Conservation (phyloP, 208 protist genomes). For the Leishmania tarentolae region DNA sequence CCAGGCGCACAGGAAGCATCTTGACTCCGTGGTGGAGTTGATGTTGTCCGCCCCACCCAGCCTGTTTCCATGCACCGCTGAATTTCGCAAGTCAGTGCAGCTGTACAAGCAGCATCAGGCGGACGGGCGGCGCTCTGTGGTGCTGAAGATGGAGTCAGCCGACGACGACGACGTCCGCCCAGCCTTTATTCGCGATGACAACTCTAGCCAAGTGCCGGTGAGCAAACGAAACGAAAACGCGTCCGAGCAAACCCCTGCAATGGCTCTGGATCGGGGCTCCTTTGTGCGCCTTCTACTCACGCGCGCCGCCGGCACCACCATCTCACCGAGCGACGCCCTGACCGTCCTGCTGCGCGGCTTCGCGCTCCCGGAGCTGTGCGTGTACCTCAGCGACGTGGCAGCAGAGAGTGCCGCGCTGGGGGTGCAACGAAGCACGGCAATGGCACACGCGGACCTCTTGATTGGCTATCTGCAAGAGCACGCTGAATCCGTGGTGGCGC, state of each 20-base stretch:
- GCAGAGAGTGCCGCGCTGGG: slow-evolving; percentile 56
- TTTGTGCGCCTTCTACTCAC: slow-evolving; percentile 68
- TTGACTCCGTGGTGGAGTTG: slow-evolving; percentile 63
- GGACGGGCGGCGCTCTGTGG: not conserved
- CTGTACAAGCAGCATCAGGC: slow-evolving; percentile 13
- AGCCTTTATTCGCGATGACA: not conserved
- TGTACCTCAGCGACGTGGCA: slow-evolving; percentile 66
- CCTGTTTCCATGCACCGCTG: slow-evolving; percentile 33
- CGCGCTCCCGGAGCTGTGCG: slow-evolving; percentile 68
- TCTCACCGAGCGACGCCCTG: slow-evolving; percentile 40
- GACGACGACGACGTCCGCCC: not conserved
- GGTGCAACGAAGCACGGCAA: slow-evolving; percentile 53
- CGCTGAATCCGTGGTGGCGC: slow-evolving; percentile 48
- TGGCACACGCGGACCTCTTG: slow-evolving; percentile 74
- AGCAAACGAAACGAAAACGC: not conserved
- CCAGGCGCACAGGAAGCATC: slow-evolving; percentile 48
- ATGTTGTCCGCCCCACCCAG: slow-evolving; percentile 48
- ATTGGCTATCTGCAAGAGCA: slow-evolving; percentile 69
- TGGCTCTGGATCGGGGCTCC: slow-evolving; percentile 41
- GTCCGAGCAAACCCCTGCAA: not conserved
- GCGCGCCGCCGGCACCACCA: slow-evolving; percentile 34
- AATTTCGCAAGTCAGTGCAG: slow-evolving; percentile 36
- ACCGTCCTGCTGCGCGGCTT: slow-evolving; percentile 66
- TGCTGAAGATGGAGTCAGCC: not conserved
- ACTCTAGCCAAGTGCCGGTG: not conserved